Evolutionary conservation across 257 asterid genomes (phyloP), one percentile per base, ranked within the genome.

Genomic region (Salvia miltiorrhiza): DNA sequence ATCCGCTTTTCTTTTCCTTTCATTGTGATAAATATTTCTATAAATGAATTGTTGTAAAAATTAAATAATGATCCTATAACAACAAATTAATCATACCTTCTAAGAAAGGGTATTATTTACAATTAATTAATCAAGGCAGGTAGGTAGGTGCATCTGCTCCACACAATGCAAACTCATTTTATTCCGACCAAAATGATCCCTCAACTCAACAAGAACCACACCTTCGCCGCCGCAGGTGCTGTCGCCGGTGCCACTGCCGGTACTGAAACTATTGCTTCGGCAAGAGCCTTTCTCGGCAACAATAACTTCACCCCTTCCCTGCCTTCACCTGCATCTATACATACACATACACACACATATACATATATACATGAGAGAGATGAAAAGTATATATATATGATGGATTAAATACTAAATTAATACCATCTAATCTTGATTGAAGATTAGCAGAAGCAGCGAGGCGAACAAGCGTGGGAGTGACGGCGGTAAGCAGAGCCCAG

Each of bases 401-500:
- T n/a, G n/a, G n/a, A n/a, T n/a, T n/a, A n/a, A n/a, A n/a, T n/a
- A n/a, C n/a, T n/a, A n/a, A n/a, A n/a, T n/a, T n/a, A n/a, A n/a
- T 72, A 90, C 97, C 91, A 43, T 76, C 58, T 67, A 74, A 68
- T 56, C 74, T 61, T 0, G 47, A 13, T 33, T 76, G 26, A 13
- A 76, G 73, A 77, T 78, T 87, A 17, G 98, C 90, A 5, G 88
- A 80, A 62, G 88, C 88, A 9, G 98, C 85, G 60, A 85, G 53
- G 17, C 89, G 88, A 12, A 92, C 64, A 19, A 92, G 96, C 24
- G 65, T 78, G 0, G 98, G 96, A 65, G 96, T 89, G 70, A 92
- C 72, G 3, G 85, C 56, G 55, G 89, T 80, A 72, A 89, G 95
- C 16, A 82, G 67, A 61, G 87, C 98, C 98, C 98, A 92, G 78